Evolutionary conservation across 2,329 filamentous ascomycete species (phyloP).

Genomic region (Epichloe brachyelytri): DNA sequence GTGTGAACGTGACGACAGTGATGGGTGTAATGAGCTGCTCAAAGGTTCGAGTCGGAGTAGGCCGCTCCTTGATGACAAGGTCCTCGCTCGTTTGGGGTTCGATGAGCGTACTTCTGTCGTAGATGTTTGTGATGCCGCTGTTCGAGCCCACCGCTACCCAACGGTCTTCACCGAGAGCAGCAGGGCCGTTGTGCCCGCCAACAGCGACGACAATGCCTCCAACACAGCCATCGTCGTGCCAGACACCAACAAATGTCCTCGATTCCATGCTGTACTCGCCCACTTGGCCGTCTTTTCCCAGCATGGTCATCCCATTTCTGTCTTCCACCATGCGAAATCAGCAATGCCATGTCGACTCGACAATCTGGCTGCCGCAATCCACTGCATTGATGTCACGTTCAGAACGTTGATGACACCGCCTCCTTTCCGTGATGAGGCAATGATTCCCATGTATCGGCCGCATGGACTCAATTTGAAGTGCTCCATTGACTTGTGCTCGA

Average conservation of each 20-base stretch:
- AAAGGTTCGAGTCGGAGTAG: slow-evolving; percentile 59
- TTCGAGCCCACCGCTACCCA: slow-evolving; percentile 84
- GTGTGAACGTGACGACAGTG: slow-evolving; percentile 67
- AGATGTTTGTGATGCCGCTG: slow-evolving; percentile 84
- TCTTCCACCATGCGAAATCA: slow-evolving; percentile 87
- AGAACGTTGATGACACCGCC: slow-evolving; percentile 82
- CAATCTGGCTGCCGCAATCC: slow-evolving; percentile 70
- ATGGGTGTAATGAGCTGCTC: slow-evolving; percentile 83
- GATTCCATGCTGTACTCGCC: slow-evolving; percentile 71
- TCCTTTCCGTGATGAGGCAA: slow-evolving; percentile 69
- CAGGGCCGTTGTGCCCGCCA: slow-evolving; percentile 53
- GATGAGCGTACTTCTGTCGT: slow-evolving; percentile 63
- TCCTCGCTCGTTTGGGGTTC: slow-evolving; percentile 23
- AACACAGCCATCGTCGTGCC: slow-evolving; percentile 82
- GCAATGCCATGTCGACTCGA: slow-evolving; percentile 74
- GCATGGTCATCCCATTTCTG: slow-evolving; percentile 68
- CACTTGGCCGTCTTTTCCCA: slow-evolving; percentile 77
- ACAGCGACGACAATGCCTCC: slow-evolving; percentile 73
- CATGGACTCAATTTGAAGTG: slow-evolving; percentile 77
- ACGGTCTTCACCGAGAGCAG: slow-evolving; percentile 58
- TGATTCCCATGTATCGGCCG: slow-evolving; percentile 72
- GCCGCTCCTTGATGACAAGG: slow-evolving; percentile 48
- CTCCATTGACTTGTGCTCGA: slow-evolving; percentile 86
- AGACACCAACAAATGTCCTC: slow-evolving; percentile 61
- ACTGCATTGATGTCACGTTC: slow-evolving; percentile 69